Evolutionary conservation across 352 stramenopile genomes (phyloP).

Genomic region (Phytophthora ramorum): DNA sequence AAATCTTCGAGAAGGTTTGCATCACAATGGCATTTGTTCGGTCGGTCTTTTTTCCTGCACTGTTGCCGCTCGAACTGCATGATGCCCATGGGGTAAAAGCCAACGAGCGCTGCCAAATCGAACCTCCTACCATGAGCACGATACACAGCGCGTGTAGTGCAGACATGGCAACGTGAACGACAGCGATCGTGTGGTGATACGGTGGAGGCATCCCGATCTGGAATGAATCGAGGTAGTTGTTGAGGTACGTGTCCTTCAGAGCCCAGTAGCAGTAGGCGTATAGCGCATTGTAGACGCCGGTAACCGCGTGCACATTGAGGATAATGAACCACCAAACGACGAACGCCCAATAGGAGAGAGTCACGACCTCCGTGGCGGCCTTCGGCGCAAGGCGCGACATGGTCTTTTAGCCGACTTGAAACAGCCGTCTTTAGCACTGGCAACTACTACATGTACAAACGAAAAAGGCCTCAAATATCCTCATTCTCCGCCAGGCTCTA

Average conservation of each 20-base stretch:
- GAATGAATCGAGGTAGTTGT: constrained; percentile 16
- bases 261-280: not conserved
- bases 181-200: constrained; percentile 19
- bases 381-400: too few species aligned
- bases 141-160: constrained; percentile 24
- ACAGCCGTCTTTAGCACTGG: too few species aligned
- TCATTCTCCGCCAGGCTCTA: too few species aligned
- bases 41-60: not conserved
- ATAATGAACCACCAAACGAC: not conserved
- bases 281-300: constrained; percentile 4
- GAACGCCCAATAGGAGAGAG: not conserved
- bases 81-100: constrained; percentile 11
- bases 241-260: constrained; percentile 13
- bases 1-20: not conserved
- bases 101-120: constrained; percentile 9
- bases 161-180: constrained; percentile 21
- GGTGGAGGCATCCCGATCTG: constrained; percentile 22
- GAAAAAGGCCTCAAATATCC: too few species aligned
- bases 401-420: too few species aligned
- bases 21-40: not conserved
- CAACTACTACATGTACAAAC: too few species aligned
- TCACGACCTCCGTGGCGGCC: not conserved
- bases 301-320: not conserved
- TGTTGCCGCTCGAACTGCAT: not conserved
- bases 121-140: constrained; percentile 12